Percentiles rank a stretch among this genome's conserved stretches.
Conservation (phyloP, 2,329 filamentous ascomycete genomes). For the Fusarium sp. region DNA sequence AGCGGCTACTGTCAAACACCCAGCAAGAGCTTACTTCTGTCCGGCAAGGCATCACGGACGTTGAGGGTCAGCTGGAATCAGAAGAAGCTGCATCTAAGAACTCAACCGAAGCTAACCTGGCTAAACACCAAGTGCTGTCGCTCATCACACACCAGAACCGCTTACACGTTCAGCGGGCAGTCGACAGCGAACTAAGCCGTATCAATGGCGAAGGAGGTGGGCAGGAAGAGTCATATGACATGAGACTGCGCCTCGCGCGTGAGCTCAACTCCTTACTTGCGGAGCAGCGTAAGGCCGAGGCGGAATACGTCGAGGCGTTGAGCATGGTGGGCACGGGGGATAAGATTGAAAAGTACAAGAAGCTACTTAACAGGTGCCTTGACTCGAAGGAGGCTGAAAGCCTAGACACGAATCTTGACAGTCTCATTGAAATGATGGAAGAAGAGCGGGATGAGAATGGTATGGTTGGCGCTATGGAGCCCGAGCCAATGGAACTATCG, state of each 20-base stretch:
- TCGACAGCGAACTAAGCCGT: constrained; percentile 63
- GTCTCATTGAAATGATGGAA: constrained; percentile 72
- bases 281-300: constrained; percentile 72
- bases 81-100: constrained; percentile 65
- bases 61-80: constrained; percentile 66
- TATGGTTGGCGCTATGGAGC: constrained; percentile 48
- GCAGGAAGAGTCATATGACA: constrained; percentile 62
- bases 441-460: constrained; percentile 65
- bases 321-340: constrained; percentile 77
- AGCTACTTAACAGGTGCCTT: constrained; percentile 75
- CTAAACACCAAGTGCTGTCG: constrained; percentile 62
- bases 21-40: constrained; percentile 74
- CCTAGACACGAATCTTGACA: constrained; percentile 73
- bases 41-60: constrained; percentile 69
- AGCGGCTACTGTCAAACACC: constrained; percentile 73
- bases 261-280: constrained; percentile 67
- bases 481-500: constrained; percentile 49
- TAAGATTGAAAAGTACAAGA: constrained; percentile 79
- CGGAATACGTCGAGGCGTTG: constrained; percentile 76
- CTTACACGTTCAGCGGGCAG: constrained; percentile 63
- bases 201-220: constrained; percentile 60
- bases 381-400: constrained; percentile 75
- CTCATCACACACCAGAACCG: constrained; percentile 65
- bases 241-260: constrained; percentile 68
- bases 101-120: constrained; percentile 62